These are phyloP conservation scores for Saitoella complicata DNA, from an alignment of 805 yeast genomes.

Conservation along the genomic window DNA sequence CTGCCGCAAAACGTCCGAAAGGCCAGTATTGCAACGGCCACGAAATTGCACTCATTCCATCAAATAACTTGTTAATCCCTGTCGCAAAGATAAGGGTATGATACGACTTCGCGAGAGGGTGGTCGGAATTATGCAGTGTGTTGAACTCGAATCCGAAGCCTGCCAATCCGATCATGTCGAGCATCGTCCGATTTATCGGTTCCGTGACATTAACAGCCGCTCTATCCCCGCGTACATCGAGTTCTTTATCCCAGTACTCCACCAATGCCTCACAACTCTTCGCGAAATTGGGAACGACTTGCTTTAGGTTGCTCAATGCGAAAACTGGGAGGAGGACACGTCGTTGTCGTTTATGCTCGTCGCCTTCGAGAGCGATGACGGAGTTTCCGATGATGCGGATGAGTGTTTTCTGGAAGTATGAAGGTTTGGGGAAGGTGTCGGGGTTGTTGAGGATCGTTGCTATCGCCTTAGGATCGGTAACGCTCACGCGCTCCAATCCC, in stretches of 20 bases:
- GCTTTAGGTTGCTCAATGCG: constrained; percentile 3
- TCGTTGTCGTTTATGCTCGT: constrained; percentile 8
- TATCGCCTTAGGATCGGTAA: too few species aligned
- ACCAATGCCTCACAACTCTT: constrained; percentile 5
- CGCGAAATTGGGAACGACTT: constrained; percentile 7
- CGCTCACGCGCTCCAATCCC: too few species aligned
- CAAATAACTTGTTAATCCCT: background rate
- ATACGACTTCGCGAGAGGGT: constrained; percentile 8
- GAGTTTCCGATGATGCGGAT: constrained; percentile 9
- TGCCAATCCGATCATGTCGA: constrained; percentile 9
- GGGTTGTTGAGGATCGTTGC: too few species aligned
- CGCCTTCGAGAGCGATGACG: constrained; percentile 10
- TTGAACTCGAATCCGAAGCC: constrained; percentile 7
- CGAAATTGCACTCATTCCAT: constrained; percentile 3
- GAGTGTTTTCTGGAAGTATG: constrained; percentile 2
- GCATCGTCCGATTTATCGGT: constrained; percentile 4
- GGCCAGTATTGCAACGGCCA: constrained; percentile 7
- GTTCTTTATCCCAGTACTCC: background rate
- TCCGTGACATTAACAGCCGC: constrained; percentile 2
- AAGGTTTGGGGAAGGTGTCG: constrained; percentile 8
- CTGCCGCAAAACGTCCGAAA: constrained; percentile 1
- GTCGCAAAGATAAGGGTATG: constrained; percentile 1
- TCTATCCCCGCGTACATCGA: background rate
- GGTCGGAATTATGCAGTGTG: constrained; percentile 8
- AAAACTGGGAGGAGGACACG: constrained; percentile 10